phyloP scores from a whole-genome alignment of 78 protist species.

The Dictyostelium firmibasis region DNA sequence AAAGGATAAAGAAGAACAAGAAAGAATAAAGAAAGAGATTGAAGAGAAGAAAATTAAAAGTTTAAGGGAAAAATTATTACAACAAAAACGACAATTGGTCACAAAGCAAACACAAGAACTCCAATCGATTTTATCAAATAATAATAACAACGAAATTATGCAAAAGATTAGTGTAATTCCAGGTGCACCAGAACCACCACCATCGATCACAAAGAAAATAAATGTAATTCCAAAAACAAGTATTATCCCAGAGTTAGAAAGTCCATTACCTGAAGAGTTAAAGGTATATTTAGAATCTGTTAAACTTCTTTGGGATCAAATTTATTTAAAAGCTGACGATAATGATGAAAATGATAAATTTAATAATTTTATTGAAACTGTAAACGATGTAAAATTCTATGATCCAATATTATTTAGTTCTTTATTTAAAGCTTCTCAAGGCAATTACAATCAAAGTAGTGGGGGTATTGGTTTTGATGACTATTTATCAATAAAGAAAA shows the following conservation, averaged over 20 bases:
- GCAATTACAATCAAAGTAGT: neutral
- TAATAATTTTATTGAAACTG: neutral
- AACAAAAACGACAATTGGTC: neutral
- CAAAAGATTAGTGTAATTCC: neutral
- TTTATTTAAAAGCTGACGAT: neutral
- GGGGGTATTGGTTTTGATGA: neutral
- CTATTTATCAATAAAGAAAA: neutral
- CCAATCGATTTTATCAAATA: no score
- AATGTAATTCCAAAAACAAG: neutral
- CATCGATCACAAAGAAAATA: neutral
- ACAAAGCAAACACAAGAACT: neutral
- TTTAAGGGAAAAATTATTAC: neutral
- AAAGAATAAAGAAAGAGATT: neutral
- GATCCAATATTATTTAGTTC: neutral
- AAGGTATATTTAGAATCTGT: neutral
- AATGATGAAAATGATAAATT: neutral
- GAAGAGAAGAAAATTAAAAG: neutral
- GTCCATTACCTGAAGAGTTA: neutral
- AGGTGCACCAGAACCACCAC: neutral
- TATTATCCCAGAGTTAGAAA: neutral
- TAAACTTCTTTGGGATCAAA: neutral
- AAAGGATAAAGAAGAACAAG: neutral
- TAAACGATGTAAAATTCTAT: neutral
- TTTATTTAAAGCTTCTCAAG: neutral
- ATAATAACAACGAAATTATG: neutral